Evolutionary conservation across 139 green algal species (phyloP).

Genomic region (Bryopsis sp.): DNA sequence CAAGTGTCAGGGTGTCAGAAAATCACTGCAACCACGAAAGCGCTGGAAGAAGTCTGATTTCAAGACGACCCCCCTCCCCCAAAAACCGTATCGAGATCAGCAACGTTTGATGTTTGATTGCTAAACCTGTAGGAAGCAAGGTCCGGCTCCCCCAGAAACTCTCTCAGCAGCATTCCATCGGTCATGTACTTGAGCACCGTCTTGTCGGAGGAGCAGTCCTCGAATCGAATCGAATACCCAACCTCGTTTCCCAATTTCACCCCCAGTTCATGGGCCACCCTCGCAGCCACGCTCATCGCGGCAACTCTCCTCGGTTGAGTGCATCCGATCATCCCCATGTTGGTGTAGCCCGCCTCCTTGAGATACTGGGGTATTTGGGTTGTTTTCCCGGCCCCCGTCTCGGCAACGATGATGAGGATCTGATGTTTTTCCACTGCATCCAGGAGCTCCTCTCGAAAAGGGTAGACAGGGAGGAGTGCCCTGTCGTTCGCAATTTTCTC

Average conservation of each 20-base stretch:
- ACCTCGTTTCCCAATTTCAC: constrained; percentile 89
- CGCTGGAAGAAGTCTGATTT: too few relatives aligned
- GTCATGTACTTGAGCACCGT: constrained; percentile 99
- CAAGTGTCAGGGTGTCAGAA: constrained; percentile 7
- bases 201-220: constrained; percentile 96
- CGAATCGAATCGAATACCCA: constrained; percentile 97
- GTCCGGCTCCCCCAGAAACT: constrained; percentile 95
- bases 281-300: constrained; percentile 90
- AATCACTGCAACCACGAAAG: background rate
- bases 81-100: too few relatives aligned
- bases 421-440: constrained; percentile 78
- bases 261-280: constrained; percentile 86
- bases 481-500: constrained; percentile 70
- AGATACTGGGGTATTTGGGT: constrained; percentile 95
- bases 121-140: constrained; percentile 73
- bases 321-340: constrained; percentile 60
- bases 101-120: background rate
- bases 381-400: constrained; percentile 80
- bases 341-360: constrained; percentile 89
- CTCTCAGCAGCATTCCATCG: constrained; percentile 95
- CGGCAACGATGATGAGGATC: constrained; percentile 91
- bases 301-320: constrained; percentile 93
- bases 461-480: constrained; percentile 77
- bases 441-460: constrained; percentile 69
- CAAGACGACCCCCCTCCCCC: too few relatives aligned